Evolutionary conservation across 2,329 filamentous ascomycete species (phyloP).

Genomic region (Nothophaeocryptopus gaeumannii): DNA sequence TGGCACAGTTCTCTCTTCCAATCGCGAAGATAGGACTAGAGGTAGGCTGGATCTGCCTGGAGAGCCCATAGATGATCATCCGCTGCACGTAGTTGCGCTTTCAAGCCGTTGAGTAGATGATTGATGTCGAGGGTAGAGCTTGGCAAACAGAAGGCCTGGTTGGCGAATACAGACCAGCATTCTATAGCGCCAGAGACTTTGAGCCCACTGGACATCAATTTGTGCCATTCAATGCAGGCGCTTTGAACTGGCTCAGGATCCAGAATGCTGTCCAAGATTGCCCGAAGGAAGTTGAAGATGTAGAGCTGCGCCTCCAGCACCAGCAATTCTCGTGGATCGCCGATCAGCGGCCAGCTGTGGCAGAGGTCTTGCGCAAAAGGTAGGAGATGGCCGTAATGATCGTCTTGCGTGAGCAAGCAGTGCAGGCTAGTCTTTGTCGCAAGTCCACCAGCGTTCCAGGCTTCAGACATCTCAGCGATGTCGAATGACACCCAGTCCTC

Average conservation of each 20-base stretch:
- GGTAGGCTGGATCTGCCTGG: no score
- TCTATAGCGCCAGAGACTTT: no score
- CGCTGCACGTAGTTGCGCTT: slow-evolving; percentile 17
- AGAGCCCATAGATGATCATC: slow-evolving; percentile 29
- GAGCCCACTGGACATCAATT: no score
- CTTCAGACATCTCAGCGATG: slow-evolving; percentile 9
- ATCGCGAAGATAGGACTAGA: no score
- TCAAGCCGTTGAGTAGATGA: slow-evolving; percentile 11
- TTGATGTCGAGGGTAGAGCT: slow-evolving; percentile 20
- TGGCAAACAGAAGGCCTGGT: slow-evolving; percentile 14
- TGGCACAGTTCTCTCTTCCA: no score
- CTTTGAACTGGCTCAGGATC: no score
- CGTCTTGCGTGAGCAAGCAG: slow-evolving; percentile 14
- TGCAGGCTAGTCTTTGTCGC: slow-evolving; percentile 16
- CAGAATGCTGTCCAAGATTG: no score
- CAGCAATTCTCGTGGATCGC: slow-evolving; percentile 25
- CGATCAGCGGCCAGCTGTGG: slow-evolving; percentile 23
- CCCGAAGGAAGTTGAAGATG: slow-evolving; percentile 18
- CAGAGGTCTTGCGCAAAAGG: slow-evolving; percentile 15
- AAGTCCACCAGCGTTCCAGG: no score
- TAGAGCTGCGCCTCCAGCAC: slow-evolving; percentile 24
- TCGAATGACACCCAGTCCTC: slow-evolving; percentile 19
- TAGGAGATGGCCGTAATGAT: slow-evolving; percentile 15
- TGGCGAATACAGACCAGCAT: no score
- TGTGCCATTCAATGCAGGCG: no score